Evolutionary conservation across 495 filamentous ascomycete species (phyloP), one percentile per base, ranked within the genome.

Genomic region (Penicillium crystallinum): DNA sequence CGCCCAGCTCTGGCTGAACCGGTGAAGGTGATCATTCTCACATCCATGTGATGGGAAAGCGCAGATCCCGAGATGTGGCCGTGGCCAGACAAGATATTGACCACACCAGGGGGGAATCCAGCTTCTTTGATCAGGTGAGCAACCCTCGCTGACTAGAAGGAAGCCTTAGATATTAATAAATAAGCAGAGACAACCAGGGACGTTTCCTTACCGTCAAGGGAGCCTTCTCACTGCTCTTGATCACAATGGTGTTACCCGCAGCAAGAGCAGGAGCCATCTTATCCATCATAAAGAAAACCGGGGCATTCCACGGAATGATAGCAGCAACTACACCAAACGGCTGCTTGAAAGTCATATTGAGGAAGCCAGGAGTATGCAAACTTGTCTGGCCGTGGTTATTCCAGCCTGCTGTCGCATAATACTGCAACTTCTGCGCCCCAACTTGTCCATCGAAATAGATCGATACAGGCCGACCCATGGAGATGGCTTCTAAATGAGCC

Each of bases 91-190:
- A 93, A 69, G 54, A 95, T 81, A 58, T 96, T 92, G 52, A 95
- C 73, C 7, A 95, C 90, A 6, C 91, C 91, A 2, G 90, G 84
- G 18, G 91, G 91, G 70, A 95, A 95, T 0, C 91, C 90, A 25
- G 89, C 88, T 66, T 93, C 84, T 61, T 82, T 83, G 62, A 93
- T 77, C 38, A 96, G 8, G 3, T 40, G 43, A 23, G 57, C 47
- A 11, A 56, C 4, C 4, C 31, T 21, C 1, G 17, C 17, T n/a
- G 17, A 34, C 42, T 46, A 33, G 1, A 34, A 15, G 10, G 9
- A 8, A 21, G 37, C 3, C 3, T 15, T 42, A 27, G 22, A 4
- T 1, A 27, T 27, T 31, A 12, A 10, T 31, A 2, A 43, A 10
- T n/a, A n/a, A n/a, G n/a, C n/a, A n/a, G n/a, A n/a, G 14, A 12